Evolutionary conservation across 805 yeast species (phyloP).

Genomic region (Lipomyces starkeyi): DNA sequence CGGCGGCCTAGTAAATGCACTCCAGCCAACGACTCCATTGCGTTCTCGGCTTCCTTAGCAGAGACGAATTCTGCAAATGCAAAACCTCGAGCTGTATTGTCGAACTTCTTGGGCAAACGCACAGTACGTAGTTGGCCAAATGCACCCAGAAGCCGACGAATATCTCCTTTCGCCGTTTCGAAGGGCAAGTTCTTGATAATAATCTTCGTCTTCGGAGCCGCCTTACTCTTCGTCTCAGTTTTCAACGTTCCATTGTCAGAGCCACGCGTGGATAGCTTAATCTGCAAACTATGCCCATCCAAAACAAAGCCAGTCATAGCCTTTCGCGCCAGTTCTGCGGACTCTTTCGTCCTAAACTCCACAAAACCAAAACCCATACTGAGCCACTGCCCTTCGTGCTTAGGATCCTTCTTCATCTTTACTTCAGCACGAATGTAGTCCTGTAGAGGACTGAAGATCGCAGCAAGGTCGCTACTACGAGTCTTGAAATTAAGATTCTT

Average conservation of each 20-base stretch:
- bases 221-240: conserved; percentile 24
- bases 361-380: conserved; percentile 99
- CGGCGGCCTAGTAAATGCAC: conserved; percentile 96
- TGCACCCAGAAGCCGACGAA: conserved; percentile 89
- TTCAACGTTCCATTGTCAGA: conserved; percentile 37
- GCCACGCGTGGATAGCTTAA: conserved; percentile 85
- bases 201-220: conserved; percentile 60
- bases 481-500: conserved; percentile 92
- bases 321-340: conserved; percentile 77
- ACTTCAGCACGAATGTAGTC: conserved; percentile 86
- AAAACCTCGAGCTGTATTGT: conserved; percentile 94
- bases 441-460: conserved; percentile 67
- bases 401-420: conserved; percentile 87
- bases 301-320: conserved; percentile 76
- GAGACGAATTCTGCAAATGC: conserved; percentile 93
- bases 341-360: conserved; percentile 78
- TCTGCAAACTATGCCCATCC: conserved; percentile 88
- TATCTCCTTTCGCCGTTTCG: conserved; percentile 91
- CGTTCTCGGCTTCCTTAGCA: conserved; percentile 86
- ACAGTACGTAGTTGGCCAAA: conserved; percentile 95
- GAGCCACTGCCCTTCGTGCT: conserved; percentile 63
- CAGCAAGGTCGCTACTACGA: conserved; percentile 59
- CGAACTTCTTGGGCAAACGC: conserved; percentile 94
- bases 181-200: conserved; percentile 97
- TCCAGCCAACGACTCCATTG: conserved; percentile 91